A percentile compares a stretch with the other conserved stretches of the same genome.
These are phyloP conservation scores for Lomentospora prolificans DNA, from an alignment of 2,329 filamentous ascomycete genomes.

Conservation along the genomic window DNA sequence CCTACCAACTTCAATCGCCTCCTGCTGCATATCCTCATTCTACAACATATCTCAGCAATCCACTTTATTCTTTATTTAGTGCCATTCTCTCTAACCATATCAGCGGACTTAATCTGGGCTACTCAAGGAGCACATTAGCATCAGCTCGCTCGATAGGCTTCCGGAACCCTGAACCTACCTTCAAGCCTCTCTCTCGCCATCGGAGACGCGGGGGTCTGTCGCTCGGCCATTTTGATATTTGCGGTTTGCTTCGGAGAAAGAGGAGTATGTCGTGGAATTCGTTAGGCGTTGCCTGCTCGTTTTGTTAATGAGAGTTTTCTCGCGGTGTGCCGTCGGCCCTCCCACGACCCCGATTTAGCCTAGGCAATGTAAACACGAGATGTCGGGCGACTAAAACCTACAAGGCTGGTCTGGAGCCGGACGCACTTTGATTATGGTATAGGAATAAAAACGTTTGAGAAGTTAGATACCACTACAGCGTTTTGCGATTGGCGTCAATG, in stretches of 20 bases:
- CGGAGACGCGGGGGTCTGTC: slow-evolving; percentile 28
- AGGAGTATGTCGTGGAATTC: not conserved
- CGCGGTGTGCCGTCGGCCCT: not conserved
- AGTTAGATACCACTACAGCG: not conserved
- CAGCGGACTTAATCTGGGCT: slow-evolving; percentile 97
- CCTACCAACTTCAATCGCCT: slow-evolving; percentile 92
- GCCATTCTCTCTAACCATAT: slow-evolving; percentile 65
- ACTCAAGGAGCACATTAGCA: slow-evolving; percentile 7
- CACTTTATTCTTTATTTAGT: slow-evolving; percentile 10
- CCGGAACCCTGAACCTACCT: slow-evolving; percentile 35
- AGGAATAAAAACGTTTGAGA: not conserved
- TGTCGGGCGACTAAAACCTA: not conserved
- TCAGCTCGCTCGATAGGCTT: not conserved
- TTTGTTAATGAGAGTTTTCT: slow-evolving; percentile 2
- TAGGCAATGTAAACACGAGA: slow-evolving; percentile 6
- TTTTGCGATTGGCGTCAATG: not conserved
- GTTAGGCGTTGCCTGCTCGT: not conserved
- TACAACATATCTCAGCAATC: slow-evolving; percentile 25
- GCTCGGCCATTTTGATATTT: slow-evolving; percentile 25
- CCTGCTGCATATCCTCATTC: slow-evolving; percentile 96
- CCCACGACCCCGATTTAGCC: slow-evolving; percentile 1
- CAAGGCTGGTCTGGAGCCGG: not conserved
- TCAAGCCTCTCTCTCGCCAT: slow-evolving; percentile 66
- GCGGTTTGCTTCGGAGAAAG: not conserved
- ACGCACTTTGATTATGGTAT: not conserved